A percentile compares a stretch with the other conserved stretches of the same genome.
These are phyloP conservation scores for Gyrodon lividus DNA, from an alignment of 768 basidiomycete genomes.

Conservation along the genomic window DNA sequence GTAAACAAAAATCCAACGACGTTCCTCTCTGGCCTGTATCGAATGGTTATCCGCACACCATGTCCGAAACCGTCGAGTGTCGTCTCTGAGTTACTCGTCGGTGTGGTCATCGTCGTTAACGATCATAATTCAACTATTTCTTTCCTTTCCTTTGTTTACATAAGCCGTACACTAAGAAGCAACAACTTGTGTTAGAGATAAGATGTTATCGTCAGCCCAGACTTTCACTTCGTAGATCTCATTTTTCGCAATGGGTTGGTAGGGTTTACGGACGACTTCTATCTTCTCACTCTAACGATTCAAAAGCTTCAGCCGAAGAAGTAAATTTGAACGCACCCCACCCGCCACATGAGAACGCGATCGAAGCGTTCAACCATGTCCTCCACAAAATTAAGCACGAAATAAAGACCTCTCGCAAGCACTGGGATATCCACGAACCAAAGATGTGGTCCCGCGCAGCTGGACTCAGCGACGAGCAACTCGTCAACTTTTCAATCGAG, in stretches of 20 bases:
- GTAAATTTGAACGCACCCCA: conserved; percentile 60
- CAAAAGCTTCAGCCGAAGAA: conserved; percentile 54
- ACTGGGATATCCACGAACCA: conserved; percentile 65
- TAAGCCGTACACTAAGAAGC: not conserved
- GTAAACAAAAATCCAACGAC: too few relatives aligned
- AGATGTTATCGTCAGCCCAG: conserved; percentile 5
- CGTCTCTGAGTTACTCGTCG: too few relatives aligned
- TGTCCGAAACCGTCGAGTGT: too few relatives aligned
- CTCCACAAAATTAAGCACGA: conserved; percentile 58
- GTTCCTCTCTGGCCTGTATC: too few relatives aligned
- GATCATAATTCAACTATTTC: too few relatives aligned
- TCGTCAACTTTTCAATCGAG: conserved; percentile 51
- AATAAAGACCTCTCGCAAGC: conserved; percentile 60
- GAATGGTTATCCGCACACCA: too few relatives aligned
- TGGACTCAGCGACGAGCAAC: conserved; percentile 48
- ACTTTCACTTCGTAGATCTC: not conserved
- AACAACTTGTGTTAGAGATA: conserved; percentile 8
- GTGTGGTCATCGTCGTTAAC: too few relatives aligned
- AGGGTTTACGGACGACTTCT: not conserved
- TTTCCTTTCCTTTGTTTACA: too few relatives aligned
- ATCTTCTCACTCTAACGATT: conserved; percentile 11
- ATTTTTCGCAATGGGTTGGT: conserved; percentile 25
- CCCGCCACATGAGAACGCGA: conserved; percentile 54
- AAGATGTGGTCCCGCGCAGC: conserved; percentile 65
- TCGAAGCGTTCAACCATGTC: conserved; percentile 63